Base-by-base conservation (phyloP, 805 yeast genomes). In the Ogataea ganodermae region DNA sequence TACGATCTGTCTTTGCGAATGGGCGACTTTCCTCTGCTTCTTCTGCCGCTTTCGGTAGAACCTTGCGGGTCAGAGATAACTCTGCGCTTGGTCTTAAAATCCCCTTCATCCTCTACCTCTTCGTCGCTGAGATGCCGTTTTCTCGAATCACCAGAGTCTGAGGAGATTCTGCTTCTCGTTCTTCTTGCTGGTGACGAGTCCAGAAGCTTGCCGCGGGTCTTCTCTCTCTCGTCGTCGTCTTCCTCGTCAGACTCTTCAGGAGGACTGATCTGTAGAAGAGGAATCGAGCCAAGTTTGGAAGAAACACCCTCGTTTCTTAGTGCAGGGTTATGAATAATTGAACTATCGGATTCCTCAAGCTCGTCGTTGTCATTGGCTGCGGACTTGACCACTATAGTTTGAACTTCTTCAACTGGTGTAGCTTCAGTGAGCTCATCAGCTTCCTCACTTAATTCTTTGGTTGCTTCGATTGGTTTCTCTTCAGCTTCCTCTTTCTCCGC, bases 1-100 rank as follows among this genome's bases (percentile, higher is more conserved):
- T 56, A 60, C 4, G 55, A 48, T 23, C 48, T 44, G 37, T 62
- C 65, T 23, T 56, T 58, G 37, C 66, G 48, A 10, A 55, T 52
- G 14, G 65, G 66, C 12, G 67, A 62, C 24, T 56, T 49, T 4
- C 64, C 54, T 28, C 67, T 48, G 9, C 51, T 46, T 31, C 36
- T 49, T 21, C 52, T 22, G 49, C 51, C 45, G 45, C 42, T 9
- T 20, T 57, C 43, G 42, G 55, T 26, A 6, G 23, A 12, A 24
- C 31, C 27, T 38, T 42, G 10, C 23, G 55, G 20, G 18, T 46
- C 45, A 24, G 54, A 48, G 14, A 28, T 36, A 12, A 42, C 33
- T 17, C 48, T 35, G 18, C 52, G 49, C 31, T 47, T 51, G 41
- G 18, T 41, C 14, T 20, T 30, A 6, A 30, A 28, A 14, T 16